Base-by-base conservation (phyloP, 2,329 filamentous ascomycete species). In the Leptoxyphium fumago region DNA sequence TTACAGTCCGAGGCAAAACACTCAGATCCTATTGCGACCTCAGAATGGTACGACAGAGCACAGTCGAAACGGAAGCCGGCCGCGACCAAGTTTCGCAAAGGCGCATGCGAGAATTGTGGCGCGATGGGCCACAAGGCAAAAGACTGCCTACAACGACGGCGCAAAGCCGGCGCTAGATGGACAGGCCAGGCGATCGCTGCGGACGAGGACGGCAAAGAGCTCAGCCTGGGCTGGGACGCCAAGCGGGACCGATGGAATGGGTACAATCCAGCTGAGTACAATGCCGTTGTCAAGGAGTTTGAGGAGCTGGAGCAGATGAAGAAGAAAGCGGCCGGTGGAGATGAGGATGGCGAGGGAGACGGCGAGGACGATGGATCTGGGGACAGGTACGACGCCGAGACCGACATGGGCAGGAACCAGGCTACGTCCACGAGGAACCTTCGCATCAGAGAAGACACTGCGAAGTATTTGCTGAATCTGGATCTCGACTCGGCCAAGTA, bases 221-320 rank as follows among this genome's bases (percentile, higher is more conserved):
- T 96, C 13, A 78, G 84, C 39, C 68, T 96, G 40, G 85, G 88
- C 2, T 98, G 89, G 85, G 93, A 98, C 63, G 91, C 91, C 17
- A 98, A 98, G 69, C 75, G 91, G 53, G 91, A 98, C 67, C 78
- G 89, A 38, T 98, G 91, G 89, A 95, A 95, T 60, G 89, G 89
- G n/a, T 98, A 94, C 64, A 88, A 96, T 61, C 71, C 87, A 1
- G 78, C 76, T 51, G 84, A 96, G 62, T 96, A 94, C 61, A 74
- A 77, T 47, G 72, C 77, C 48, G 84, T 96, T n/a, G 79, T 96
- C 36, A 80, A 94, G 42, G 85, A 94, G 54, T 94, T 84, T 63
- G 81, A 91, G 49, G 77, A 89, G 59, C 69, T 95, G 62, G 89
- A 95, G 60, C 77, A 82, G 51, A 67, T 95, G 49, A 80, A 74